Percentiles rank a stretch among this genome's conserved stretches.
Evolutionary conservation across 2,329 filamentous ascomycete genomes (phyloP).

Genomic region (Mollisia scopiformis): DNA sequence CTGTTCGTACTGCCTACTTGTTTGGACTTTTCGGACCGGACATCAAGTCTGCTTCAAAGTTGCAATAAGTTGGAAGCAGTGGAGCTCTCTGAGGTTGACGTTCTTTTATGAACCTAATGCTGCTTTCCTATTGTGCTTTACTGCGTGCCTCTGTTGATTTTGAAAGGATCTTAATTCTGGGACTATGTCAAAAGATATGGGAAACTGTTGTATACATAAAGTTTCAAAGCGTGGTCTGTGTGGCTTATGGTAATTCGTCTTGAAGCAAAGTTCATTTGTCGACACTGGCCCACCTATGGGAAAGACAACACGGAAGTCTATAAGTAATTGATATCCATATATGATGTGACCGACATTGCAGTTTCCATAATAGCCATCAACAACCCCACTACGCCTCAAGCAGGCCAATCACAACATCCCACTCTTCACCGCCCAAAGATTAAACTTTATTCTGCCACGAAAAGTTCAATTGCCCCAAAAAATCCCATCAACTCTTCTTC

Average conservation of each 20-base stretch:
- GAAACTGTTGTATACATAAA: too few species aligned
- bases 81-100: background rate
- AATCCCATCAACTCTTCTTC: background rate
- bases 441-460: background rate
- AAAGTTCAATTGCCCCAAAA: background rate
- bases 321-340: too few species aligned
- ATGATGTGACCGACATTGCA: background rate
- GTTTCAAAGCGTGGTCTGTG: too few species aligned
- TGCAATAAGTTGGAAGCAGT: background rate
- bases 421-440: background rate
- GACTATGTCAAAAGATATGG: too few species aligned
- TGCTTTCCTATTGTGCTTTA: background rate
- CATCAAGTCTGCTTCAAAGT: background rate
- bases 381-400: background rate
- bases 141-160: too few species aligned
- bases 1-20: slow-evolving; percentile 60
- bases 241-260: too few species aligned
- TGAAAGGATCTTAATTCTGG: too few species aligned
- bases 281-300: too few species aligned
- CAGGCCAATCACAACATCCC: background rate
- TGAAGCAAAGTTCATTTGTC: too few species aligned
- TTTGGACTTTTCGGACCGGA: slow-evolving; percentile 57
- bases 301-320: too few species aligned
- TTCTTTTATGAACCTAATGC: background rate
- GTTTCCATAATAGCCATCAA: too few species aligned